Conservation (phyloP, 768 basidiomycete species). For the Phylloporus sp. region DNA sequence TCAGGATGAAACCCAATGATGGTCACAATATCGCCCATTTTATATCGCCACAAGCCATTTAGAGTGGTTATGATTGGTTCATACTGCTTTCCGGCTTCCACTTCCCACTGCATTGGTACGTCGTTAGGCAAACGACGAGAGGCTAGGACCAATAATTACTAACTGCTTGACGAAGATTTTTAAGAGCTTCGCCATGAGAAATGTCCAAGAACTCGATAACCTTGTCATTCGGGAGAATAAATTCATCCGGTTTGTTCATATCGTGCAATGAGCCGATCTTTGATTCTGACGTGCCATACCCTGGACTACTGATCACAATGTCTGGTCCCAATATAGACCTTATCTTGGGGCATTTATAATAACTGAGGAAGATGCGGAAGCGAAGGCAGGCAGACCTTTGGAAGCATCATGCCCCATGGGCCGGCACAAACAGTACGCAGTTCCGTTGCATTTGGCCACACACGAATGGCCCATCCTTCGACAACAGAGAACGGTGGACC, state of each 20-base stretch:
- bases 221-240: neutral
- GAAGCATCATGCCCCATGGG: no score
- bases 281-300: slow-evolving; percentile 13
- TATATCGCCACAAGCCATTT: neutral
- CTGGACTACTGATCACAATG: neutral
- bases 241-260: slow-evolving; percentile 5
- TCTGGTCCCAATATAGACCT: slow-evolving; percentile 11
- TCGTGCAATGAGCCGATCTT: neutral
- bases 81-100: neutral
- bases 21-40: neutral
- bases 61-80: neutral
- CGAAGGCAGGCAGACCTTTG: no score
- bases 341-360: no score
- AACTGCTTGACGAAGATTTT: neutral
- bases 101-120: neutral
- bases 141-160: no score
- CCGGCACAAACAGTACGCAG: no score
- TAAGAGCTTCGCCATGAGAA: neutral
- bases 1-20: neutral
- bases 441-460: slow-evolving; percentile 11
- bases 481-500: slow-evolving; percentile 8
- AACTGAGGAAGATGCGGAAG: no score
- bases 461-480: slow-evolving; percentile 14
- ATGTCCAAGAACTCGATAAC: neutral
- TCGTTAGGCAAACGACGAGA: neutral